Evolutionary conservation across 164 flowering plant species (phyloP), one percentile per base, ranked within the genome.

Genomic region (Cinnamomum micranthum): DNA sequence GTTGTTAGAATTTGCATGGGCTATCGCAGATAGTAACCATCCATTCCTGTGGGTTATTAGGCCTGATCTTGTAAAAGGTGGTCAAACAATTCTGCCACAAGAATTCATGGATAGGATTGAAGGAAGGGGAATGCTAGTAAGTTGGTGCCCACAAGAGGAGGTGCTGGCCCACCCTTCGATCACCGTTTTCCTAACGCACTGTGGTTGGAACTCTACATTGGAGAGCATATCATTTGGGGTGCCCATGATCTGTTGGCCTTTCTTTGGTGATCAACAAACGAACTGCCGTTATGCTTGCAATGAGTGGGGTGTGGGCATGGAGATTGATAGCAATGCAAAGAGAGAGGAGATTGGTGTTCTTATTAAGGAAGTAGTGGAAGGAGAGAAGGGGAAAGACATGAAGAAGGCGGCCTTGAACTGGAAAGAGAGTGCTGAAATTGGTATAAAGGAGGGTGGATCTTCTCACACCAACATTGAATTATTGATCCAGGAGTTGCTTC

Each of bases 211-310:
- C 59, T 82, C 84, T 7, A 73, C 70, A 1, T 6, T 82, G 19
- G 84, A 82, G 51, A 80, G 81, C 50, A 51, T 80, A 11, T 2
- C 66, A 1, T 64, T 63, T 10, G 82, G 82, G 0, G 85, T 88
- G 24, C 91, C 91, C 0, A 75, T 87, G 85, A 72, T 88, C 0
- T 87, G 86, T 71, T 88, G 89, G 89, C 89, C 91, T 1, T 84
- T 85, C 70, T 84, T 83, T 47, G 85, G 88, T 0, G 91, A 88
- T 14, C 87, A 85, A 69, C 81, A 72, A 19, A 79, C 80, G 9
- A 85, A 85, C 63, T 81, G 84, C 55, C 74, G 72, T 20, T 83
- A 72, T 62, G 74, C 77, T 5, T 81, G 85, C 69, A 63, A 20
- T 0, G 74, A 71, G n/a, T 83, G 86, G 84, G 85, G 76, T 20